Evolutionary conservation across 257 asterid species (phyloP).

Genomic region (Henckelia pumila): DNA sequence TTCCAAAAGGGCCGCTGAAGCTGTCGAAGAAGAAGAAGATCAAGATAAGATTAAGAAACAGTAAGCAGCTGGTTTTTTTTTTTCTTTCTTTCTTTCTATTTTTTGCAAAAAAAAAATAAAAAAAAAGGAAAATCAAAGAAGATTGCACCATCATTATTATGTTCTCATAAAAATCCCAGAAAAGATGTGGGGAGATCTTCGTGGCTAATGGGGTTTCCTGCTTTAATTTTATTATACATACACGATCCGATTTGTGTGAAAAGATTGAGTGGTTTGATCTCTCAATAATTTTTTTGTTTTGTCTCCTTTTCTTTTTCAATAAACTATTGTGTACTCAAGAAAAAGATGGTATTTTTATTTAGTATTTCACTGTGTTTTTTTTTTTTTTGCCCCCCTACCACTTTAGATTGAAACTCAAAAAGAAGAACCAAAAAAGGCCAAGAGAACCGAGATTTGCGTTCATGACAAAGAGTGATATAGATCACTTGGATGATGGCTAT

Average conservation of each 20-base stretch:
- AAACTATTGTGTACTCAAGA: neutral
- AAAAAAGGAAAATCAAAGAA: neutral
- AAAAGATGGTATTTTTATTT: constrained; percentile 14
- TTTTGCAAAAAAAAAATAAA: neutral
- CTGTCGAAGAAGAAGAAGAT: constrained; percentile 27
- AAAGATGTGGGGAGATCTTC: constrained; percentile 2
- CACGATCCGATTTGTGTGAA: constrained; percentile 32
- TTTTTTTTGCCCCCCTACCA: no score
- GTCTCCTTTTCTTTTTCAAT: constrained; percentile 9
- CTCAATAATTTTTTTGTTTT: constrained; percentile 5
- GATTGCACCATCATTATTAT: constrained; percentile 6
- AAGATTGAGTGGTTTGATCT: constrained; percentile 32
- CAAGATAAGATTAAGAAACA: constrained; percentile 48
- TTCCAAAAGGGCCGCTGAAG: constrained; percentile 24
- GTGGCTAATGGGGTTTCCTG: constrained; percentile 25
- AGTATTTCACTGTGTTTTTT: neutral
- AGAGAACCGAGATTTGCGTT: constrained; percentile 87
- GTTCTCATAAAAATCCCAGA: neutral
- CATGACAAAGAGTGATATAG: constrained; percentile 89
- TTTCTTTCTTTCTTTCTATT: neutral
- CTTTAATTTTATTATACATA: constrained; percentile 3
- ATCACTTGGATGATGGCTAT: constrained; percentile 91
- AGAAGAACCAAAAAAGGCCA: constrained; percentile 68
- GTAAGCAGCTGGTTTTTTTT: constrained; percentile 33
- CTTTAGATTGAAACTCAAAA: constrained; percentile 62